Base-by-base conservation (phyloP, 305 asterid species). In the Petunia hybrid region DNA sequence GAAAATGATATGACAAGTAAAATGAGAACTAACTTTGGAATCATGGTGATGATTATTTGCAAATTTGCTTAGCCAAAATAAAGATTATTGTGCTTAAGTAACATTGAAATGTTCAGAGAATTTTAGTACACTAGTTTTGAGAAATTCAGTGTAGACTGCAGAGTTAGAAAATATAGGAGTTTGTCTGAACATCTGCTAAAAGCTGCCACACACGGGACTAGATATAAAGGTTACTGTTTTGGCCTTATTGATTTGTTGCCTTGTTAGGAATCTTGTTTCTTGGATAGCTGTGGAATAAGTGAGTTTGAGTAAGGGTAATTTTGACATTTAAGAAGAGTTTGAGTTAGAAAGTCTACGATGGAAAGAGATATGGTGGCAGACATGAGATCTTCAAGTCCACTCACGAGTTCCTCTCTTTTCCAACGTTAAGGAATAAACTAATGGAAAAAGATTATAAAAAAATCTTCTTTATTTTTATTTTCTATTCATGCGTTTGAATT, bases 311-410 rank as follows among this genome's bases (percentile, higher is more conserved):
- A 79, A 80, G 94, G 91, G 31, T 84, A 83, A 2, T 82, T 78
- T 81, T 77, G 88, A 77, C 63, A 39, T 39, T 1, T 1, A 2
- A 4, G 2, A n/a, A 67, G 3, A 43, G 41, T 48, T 73, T 73
- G 45, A 48, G 62, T 48, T 71, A 5, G 38, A 48, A 48, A 71
- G 13, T 12, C 8, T 51, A 6, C 45, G 0, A 45, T 35, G 68
- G 38, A 41, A 69, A 74, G 42, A 76, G 84, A 76, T 84, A 71
- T 82, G 53, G 86, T 84, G 89, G 92, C 86, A 85, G 90, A 89
- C 90, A 85, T 69, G 40, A 51, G 84, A 85, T 87, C 88, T 87
- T 78, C 86, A 87, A 88, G 73, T 84, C 87, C 83, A 80, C 76
- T 68, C 80, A 76, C 71, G 80, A 83, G 78, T 81, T 86, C 87